These are phyloP conservation scores for Crithidia sp. DNA, from an alignment of 208 protist genomes.

Conservation along the genomic window DNA sequence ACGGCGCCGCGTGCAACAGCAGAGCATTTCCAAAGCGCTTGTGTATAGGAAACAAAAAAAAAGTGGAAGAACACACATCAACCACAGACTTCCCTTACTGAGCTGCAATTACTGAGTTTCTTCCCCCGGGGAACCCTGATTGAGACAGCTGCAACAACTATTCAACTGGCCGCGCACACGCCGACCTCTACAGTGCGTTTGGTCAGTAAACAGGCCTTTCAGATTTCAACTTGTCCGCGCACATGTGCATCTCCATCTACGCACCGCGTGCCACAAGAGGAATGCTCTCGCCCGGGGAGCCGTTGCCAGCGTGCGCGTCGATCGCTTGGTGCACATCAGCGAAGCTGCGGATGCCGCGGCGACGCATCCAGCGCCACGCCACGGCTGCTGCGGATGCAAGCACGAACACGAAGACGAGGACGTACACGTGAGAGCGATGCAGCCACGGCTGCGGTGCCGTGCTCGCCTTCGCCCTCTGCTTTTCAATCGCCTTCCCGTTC, in stretches of 20 bases:
- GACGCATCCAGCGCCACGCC: constrained; percentile 8
- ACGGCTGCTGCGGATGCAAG: constrained; percentile 12
- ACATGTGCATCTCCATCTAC: neutral
- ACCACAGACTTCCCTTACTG: too few species aligned
- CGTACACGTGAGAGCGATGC: constrained; percentile 16
- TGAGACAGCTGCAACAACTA: too few species aligned
- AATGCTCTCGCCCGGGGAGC: constrained; percentile 18
- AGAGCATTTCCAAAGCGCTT: too few species aligned
- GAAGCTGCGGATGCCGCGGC: neutral
- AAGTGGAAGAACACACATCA: too few species aligned
- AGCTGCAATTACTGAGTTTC: too few species aligned
- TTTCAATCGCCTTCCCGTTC: constrained; percentile 19
- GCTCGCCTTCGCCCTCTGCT: neutral
- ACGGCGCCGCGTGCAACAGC: too few species aligned
- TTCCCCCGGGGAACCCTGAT: too few species aligned
- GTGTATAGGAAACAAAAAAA: too few species aligned
- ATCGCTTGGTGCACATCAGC: constrained; percentile 20
- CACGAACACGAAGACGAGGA: constrained; percentile 17
- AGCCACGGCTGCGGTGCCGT: neutral
- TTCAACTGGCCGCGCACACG: too few species aligned
- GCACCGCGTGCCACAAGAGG: constrained; percentile 5
- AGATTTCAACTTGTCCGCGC: neutral
- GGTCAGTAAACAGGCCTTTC: too few species aligned
- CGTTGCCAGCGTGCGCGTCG: constrained; percentile 10
- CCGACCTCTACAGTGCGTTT: too few species aligned